Percentiles rank a stretch among this genome's conserved stretches.
These are phyloP conservation scores for Tympanopsis confertula DNA, from an alignment of 2,329 filamentous ascomycete genomes.

Conservation along the genomic window DNA sequence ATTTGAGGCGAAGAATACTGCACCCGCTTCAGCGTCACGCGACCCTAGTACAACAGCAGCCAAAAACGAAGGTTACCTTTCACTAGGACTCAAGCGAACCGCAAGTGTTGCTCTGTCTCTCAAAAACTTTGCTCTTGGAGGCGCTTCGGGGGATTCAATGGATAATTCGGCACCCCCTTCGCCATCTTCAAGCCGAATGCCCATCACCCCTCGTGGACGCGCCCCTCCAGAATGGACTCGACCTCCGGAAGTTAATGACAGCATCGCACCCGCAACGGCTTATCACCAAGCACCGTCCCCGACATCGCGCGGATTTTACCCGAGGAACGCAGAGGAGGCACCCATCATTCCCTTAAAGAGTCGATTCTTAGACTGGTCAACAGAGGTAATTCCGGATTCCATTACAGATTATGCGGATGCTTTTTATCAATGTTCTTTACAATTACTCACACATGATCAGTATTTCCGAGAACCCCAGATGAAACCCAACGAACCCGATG, in stretches of 20 bases:
- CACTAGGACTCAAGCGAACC: slow-evolving; percentile 43
- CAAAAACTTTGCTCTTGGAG: slow-evolving; percentile 44
- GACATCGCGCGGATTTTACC: slow-evolving; percentile 62
- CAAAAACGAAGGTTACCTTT: slow-evolving; percentile 48
- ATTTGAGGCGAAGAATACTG: slow-evolving; percentile 29
- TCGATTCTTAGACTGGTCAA: slow-evolving; percentile 86
- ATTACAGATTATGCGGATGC: not conserved
- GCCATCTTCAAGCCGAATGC: slow-evolving; percentile 11
- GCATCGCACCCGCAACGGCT: slow-evolving; percentile 49
- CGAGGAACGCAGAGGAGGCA: slow-evolving; percentile 42
- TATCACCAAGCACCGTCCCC: slow-evolving; percentile 71
- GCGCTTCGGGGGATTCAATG: slow-evolving; percentile 15
- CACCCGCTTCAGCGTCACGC: no score
- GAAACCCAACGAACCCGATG: slow-evolving; percentile 89
- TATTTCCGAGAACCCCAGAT: slow-evolving; percentile 98
- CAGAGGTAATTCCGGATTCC: slow-evolving; percentile 34
- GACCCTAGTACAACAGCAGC: slow-evolving; percentile 31
- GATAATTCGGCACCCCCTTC: slow-evolving; percentile 13
- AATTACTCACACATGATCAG: slow-evolving; percentile 25
- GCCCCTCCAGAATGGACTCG: slow-evolving; percentile 26
- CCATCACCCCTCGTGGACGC: slow-evolving; percentile 7
- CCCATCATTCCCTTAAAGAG: slow-evolving; percentile 68
- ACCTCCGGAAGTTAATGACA: slow-evolving; percentile 67
- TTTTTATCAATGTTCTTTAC: no score
- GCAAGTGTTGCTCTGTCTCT: slow-evolving; percentile 53